A percentile compares a stretch with the other conserved stretches of the same genome.
Evolutionary conservation across 257 asterid species (phyloP).

Genomic region (Primulina tabacum): DNA sequence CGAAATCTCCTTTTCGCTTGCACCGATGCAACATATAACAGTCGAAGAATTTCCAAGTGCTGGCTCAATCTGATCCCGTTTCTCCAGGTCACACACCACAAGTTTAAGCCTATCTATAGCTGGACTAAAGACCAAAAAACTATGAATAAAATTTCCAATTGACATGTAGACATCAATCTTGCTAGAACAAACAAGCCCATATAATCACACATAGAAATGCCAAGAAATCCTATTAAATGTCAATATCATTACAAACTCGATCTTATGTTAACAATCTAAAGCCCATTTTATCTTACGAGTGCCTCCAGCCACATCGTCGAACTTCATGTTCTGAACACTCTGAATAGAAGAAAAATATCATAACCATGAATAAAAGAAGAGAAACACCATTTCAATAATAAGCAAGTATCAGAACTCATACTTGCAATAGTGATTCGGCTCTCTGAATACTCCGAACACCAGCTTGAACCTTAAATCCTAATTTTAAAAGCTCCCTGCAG

Average conservation of each 20-base stretch:
- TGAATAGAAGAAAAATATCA: constrained; percentile 34
- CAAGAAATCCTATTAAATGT: constrained; percentile 13
- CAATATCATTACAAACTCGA: constrained; percentile 10
- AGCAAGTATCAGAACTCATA: constrained; percentile 32
- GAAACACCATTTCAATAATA: neutral
- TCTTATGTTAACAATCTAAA: constrained; percentile 10
- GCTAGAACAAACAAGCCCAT: constrained; percentile 21
- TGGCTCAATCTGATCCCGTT: constrained; percentile 51
- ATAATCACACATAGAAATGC: constrained; percentile 9
- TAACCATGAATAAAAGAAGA: constrained; percentile 8
- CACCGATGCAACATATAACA: constrained; percentile 95
- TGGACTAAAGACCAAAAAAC: constrained; percentile 85
- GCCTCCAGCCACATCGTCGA: constrained; percentile 48
- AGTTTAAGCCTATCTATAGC: constrained; percentile 95
- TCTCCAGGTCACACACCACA: constrained; percentile 95
- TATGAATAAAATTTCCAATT: constrained; percentile 45
- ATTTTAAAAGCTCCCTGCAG: constrained; percentile 86
- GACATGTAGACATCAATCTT: constrained; percentile 19
- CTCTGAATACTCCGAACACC: constrained; percentile 81
- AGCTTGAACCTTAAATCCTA: constrained; percentile 79
- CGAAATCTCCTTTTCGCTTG: constrained; percentile 87
- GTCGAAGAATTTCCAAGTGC: constrained; percentile 72
- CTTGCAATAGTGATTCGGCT: constrained; percentile 82
- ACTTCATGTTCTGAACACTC: constrained; percentile 71
- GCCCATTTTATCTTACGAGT: constrained; percentile 53